Evolutionary conservation across 2,329 filamentous ascomycete genomes (phyloP), one percentile per base, ranked within the genome.

Genomic region (Neurospora crassa): DNA sequence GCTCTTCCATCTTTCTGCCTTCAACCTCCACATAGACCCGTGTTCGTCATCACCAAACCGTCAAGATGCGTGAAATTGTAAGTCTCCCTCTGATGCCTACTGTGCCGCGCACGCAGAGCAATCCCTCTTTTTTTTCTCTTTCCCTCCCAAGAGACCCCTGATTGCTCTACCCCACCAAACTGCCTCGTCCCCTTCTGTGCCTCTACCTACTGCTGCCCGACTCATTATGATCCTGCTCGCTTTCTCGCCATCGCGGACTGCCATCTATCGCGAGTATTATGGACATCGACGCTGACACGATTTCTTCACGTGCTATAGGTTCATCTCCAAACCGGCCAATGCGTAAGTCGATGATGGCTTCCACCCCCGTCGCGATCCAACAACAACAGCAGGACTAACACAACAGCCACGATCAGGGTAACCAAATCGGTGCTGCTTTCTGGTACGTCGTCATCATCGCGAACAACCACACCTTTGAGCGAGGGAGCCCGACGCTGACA

Each of bases 381-480:
- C 72, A 12, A 69, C 53, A 47, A 20, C 16, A 24, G 20, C n/a
- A 14, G 67, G 73, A 77, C 82, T 85, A 78, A 86, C 80, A 71
- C 73, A 75, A 73, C 76, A 79, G 73, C 74, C 71, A 63, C 53
- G 16, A 63, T 78, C 80, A 97, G 95, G 96, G 96, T 90, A 99
- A 99, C 92, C 96, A 99, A 93, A 97, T 98, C 79, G 96, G 96
- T 95, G 96, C 96, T 88, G 96, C 96, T 86, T 99, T 99, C 90
- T 99, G 96, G 91, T 93, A 85, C 78, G 89, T 86, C 43, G 29
- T 40, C 29, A 40, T 20, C 42, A 67, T 18, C 42, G 18, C 18
- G 71, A 67, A 70, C 41, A 37, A 63, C 67, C 53, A 24, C 67
- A 24, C 70, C 43, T 37, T 34, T 37, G 71, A 72, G 72, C 69